Evolutionary conservation across 163 green algal species (phyloP).

Genomic region (Scenedesmus sp.): DNA sequence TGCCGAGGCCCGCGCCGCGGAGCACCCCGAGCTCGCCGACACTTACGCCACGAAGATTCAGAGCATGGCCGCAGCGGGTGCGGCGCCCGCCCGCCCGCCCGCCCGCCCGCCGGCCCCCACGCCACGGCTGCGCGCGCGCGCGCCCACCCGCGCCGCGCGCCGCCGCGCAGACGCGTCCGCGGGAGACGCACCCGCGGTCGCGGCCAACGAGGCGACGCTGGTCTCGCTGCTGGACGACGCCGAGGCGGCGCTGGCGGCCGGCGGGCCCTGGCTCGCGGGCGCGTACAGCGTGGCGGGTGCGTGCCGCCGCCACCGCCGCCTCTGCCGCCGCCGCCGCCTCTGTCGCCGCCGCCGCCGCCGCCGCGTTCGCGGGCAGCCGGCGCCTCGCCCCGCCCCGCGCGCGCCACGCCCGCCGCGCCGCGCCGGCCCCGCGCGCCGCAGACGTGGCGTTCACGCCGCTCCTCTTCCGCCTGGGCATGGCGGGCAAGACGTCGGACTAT

Average conservation of each 20-base stretch:
- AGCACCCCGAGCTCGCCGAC: conserved; percentile 28
- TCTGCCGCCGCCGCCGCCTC: not conserved
- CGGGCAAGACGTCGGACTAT: conserved; percentile 22
- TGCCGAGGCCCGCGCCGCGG: conserved; percentile 29
- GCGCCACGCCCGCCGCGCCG: conserved; percentile 4
- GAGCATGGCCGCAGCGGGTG: conserved; percentile 25
- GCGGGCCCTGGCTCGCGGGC: no score
- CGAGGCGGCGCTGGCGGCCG: conserved; percentile 25
- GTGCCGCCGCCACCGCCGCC: not conserved
- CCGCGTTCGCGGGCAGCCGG: no score
- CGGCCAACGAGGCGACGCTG: conserved; percentile 17
- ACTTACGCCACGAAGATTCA: conserved; percentile 32
- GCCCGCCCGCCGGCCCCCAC: no score
- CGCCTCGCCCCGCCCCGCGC: no score
- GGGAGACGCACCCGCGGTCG: conserved; percentile 7
- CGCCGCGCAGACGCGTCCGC: no score
- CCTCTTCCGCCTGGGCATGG: conserved; percentile 41
- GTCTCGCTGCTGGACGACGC: conserved; percentile 30
- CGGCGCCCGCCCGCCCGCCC: not conserved
- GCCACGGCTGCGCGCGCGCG: no score
- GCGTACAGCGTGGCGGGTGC: not conserved
- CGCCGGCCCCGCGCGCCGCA: conserved; percentile 5
- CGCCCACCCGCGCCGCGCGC: no score
- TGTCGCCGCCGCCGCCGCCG: not conserved
- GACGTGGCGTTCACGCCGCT: conserved; percentile 43